These are phyloP conservation scores for Excoecaria agallocha DNA, from an alignment of 345 rosid species.

Conservation along the genomic window DNA sequence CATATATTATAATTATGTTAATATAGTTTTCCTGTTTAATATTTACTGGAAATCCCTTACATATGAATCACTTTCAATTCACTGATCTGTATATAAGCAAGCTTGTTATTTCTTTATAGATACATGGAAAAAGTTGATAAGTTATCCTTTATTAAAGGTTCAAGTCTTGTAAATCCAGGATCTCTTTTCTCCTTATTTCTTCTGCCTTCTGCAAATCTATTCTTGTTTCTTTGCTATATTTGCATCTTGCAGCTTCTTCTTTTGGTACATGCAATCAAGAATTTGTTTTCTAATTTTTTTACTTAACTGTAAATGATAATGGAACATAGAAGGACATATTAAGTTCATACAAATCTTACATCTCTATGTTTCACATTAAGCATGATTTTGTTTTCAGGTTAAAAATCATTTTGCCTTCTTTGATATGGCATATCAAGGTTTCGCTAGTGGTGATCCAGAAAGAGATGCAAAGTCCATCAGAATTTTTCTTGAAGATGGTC, in stretches of 20 bases:
- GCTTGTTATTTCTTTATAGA: not conserved
- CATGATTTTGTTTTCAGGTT: constrained; percentile 41
- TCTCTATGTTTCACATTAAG: not conserved
- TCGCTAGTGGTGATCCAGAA: constrained; percentile 95
- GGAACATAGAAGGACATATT: not conserved
- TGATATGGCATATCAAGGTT: constrained; percentile 99
- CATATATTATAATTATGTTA: not conserved
- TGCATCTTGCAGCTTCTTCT: not conserved
- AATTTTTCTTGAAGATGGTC: constrained; percentile 92
- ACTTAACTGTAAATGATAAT: not conserved
- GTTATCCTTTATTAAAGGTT: not conserved
- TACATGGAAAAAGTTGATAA: not conserved
- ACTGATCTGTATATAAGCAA: not conserved
- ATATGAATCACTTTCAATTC: not conserved
- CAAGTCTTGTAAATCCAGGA: not conserved
- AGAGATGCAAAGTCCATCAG: constrained; percentile 92
- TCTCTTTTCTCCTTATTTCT: not conserved
- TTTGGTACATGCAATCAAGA: too few relatives aligned
- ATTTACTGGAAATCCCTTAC: not conserved
- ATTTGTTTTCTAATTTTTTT: not conserved
- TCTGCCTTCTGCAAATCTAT: not conserved
- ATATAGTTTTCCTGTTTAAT: not conserved
- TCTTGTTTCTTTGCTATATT: not conserved
- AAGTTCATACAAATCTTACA: not conserved
- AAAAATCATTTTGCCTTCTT: constrained; percentile 88